Base-by-base conservation (phyloP, 2,329 filamentous ascomycete species). In the Epichloe uncinata region DNA sequence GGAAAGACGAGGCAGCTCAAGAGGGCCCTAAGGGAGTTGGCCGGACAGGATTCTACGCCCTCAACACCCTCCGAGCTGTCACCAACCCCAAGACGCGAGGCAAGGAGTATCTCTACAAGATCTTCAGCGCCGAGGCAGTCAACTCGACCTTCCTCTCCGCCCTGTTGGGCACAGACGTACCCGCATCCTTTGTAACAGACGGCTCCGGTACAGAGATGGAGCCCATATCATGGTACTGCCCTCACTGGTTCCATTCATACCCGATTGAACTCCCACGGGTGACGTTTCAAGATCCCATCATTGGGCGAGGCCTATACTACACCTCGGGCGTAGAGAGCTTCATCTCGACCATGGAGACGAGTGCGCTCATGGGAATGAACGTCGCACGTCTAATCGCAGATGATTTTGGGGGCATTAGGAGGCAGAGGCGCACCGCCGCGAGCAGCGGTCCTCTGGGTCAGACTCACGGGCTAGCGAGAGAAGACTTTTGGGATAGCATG, bases 321-420 rank as follows among this genome's bases (percentile, higher is more conserved):
- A 84, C 81, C 0, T 81, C 79, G 11, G 81, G 79, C 2, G 94
- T 97, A 42, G 91, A 97, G 68, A 84, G 84, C 57, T 96, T 98
- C 63, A 94, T 97, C 57, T 93, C 85, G 9, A 95, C 89, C 0
- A 97, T 98, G 93, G 93, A 98, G 72, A 96, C 93, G 6, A 95
- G 83, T 63, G 85, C 87, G 1, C 67, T 97, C 57, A 93, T 93
- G 81, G 93, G 93, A 0, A 87, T 78, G 76, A 93, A 93, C 61
- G 82, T 93, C 18, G 87, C 87, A 8, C 75, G 73, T 54, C 68
- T 93, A 49, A 72, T 91, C 43, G 73, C 81, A 0, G 78, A 90
- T 58, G 77, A 78, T 47, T 79, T 60, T 64, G 55, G 65, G 54
- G 58, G 61, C 45, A 54, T 58, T 20, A 41, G 38, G 26, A 50